Evolutionary conservation across 495 filamentous ascomycete species (phyloP), one percentile per base, ranked within the genome.

Genomic region (Penicillium simplicissimum): DNA sequence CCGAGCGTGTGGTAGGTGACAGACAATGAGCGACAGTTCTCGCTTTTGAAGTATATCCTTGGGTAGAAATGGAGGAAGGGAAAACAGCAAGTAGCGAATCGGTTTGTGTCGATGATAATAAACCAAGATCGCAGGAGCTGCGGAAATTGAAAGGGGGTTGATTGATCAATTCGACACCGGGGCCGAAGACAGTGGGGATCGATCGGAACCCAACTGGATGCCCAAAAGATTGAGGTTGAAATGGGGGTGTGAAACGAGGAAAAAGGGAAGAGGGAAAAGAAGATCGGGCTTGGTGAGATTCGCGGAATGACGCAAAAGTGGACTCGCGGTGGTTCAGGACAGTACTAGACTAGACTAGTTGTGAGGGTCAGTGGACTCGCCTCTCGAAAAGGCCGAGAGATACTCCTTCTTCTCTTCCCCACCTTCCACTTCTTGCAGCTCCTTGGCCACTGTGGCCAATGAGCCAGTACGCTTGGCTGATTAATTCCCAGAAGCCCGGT

Each of bases 291-390:
- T 1, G 23, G 48, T 47, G 10, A 49, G 55, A 37, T 57, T 54
- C 23, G 37, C 40, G 60, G 51, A 58, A 68, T 68, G 66, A 66
- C 66, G 66, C 63, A 63, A 61, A 65, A 47, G 65, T 62, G 62
- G 62, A 58, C 55, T 57, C 43, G 17, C 42, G 40, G 40, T n/a
- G 2, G 42, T 17, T 45, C 42, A 25, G 23, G 3, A 25, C 19
- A n/a, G n/a, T n/a, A n/a, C n/a, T n/a, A n/a, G n/a, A n/a, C n/a
- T n/a, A n/a, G n/a, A n/a, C n/a, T n/a, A n/a, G n/a, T n/a, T n/a
- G 42, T 45, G 42, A 45, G 19, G 42, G 42, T 45, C 42, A 45
- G 45, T 49, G 45, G 28, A 3, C 45, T 47, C 23, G 43, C 40
- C 40, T 4, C 28, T 31, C 28, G 28, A 15, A 31, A 19, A 8